phyloP scores from a whole-genome alignment of 2,329 filamentous ascomycete species.

The Colletotrichum musae region DNA sequence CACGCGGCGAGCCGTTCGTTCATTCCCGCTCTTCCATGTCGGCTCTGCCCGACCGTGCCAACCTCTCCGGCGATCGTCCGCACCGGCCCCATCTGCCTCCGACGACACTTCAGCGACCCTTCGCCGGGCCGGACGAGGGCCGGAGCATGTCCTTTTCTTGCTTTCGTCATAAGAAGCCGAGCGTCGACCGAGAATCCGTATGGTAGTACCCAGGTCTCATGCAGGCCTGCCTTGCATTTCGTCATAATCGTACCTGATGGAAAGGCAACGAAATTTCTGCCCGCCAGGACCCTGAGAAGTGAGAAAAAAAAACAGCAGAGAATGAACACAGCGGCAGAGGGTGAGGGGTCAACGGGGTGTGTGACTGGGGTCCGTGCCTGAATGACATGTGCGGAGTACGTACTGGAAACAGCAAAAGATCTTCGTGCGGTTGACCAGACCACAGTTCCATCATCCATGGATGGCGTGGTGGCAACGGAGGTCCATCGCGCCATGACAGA shows the following conservation, averaged over 20 bases:
- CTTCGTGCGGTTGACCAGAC: background rate
- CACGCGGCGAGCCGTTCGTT: background rate
- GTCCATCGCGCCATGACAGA: background rate
- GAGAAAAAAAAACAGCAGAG: background rate
- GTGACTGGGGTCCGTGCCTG: conserved; percentile 13
- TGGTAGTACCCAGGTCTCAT: background rate
- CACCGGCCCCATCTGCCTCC: background rate
- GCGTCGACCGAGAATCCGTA: background rate
- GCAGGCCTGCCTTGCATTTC: conserved; percentile 22
- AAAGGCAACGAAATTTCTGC: background rate
- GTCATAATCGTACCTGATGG: conserved; percentile 1
- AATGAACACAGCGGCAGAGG: background rate
- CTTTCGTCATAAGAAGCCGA: background rate
- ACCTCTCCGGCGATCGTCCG: background rate
- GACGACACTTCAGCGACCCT: background rate
- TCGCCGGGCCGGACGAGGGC: too few species aligned
- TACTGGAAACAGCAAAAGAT: conserved; percentile 6
- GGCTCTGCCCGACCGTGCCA: background rate
- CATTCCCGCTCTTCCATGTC: background rate
- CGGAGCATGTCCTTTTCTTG: background rate
- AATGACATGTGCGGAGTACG: background rate
- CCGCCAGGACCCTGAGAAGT: background rate
- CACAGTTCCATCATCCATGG: background rate
- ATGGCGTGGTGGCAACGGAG: conserved; percentile 5
- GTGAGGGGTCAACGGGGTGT: too few species aligned